Conservation (phyloP, 352 stramenopile species). For the Pythium folliculosum region DNA sequence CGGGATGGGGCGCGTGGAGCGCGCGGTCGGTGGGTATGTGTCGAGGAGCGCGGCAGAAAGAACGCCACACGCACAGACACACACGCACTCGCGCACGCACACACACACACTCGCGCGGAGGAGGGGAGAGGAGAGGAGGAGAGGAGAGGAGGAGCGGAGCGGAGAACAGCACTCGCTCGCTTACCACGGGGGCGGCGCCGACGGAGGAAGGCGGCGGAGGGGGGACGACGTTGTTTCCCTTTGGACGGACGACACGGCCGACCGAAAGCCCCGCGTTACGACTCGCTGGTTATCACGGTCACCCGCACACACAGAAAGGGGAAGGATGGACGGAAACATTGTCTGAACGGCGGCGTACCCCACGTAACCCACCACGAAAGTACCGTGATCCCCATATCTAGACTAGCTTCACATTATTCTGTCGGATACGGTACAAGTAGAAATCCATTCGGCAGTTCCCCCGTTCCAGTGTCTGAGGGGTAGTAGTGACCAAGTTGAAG, state of each 20-base stretch:
- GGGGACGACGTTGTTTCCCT: not conserved
- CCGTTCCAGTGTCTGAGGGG: constrained; percentile 4
- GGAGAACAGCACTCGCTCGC: not conserved
- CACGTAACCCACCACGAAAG: not conserved
- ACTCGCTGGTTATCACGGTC: not conserved
- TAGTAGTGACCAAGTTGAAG: constrained; percentile 29
- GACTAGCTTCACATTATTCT: not conserved
- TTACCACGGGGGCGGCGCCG: not conserved
- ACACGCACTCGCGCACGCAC: not conserved
- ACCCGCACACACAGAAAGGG: not conserved
- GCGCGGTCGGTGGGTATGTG: not conserved
- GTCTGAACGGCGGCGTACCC: not conserved
- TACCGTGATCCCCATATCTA: constrained; percentile 17
- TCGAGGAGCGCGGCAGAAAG: not conserved
- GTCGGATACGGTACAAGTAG: constrained; percentile 11
- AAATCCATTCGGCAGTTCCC: not conserved
- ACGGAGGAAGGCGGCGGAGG: not conserved
- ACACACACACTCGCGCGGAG: not conserved
- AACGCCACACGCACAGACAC: constrained; percentile 8
- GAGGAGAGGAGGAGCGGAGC: not conserved
- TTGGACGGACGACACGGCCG: not conserved
- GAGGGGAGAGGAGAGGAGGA: not conserved
- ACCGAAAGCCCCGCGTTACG: not conserved
- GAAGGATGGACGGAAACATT: not conserved
- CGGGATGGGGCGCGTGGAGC: not conserved